These are phyloP conservation scores for Malus orientalis DNA, from an alignment of 306 rosid genomes.

Conservation along the genomic window DNA sequence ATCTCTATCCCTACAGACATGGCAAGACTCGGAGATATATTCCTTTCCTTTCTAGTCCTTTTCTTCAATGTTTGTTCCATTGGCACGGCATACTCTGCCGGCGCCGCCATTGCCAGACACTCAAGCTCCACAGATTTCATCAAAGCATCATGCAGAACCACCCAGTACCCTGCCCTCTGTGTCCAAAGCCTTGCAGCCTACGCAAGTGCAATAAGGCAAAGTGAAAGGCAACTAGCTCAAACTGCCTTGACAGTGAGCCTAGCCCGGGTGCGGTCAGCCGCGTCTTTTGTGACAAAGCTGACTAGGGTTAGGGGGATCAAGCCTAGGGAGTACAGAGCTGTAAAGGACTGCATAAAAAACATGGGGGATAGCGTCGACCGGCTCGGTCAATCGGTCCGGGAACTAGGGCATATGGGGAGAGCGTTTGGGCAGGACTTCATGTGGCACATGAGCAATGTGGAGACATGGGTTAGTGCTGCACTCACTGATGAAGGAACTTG, in stretches of 20 bases:
- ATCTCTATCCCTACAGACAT: conserved; percentile 9
- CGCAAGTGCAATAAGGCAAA: conserved; percentile 37
- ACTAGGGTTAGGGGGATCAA: conserved; percentile 32
- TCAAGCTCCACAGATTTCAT: conserved; percentile 40
- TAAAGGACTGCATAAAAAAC: conserved; percentile 73
- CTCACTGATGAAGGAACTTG: conserved; percentile 69
- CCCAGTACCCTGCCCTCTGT: conserved; percentile 54
- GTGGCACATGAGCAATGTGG: conserved; percentile 78
- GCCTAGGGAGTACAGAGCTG: conserved; percentile 41
- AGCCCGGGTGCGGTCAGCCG: conserved; percentile 32
- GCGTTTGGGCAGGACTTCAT: conserved; percentile 43
- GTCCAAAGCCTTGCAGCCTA: conserved; percentile 37
- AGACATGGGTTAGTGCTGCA: conserved; percentile 86
- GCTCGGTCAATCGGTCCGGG: conserved; percentile 46
- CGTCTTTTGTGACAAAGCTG: conserved; percentile 40
- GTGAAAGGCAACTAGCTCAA: conserved; percentile 48
- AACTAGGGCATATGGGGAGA: conserved; percentile 37
- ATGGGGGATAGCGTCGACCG: conserved; percentile 55
- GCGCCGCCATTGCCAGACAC: conserved; percentile 12
- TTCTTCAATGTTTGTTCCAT: conserved; percentile 23
- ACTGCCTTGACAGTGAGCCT: conserved; percentile 62
- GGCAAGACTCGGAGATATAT: conserved; percentile 23
- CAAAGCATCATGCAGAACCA: conserved; percentile 48
- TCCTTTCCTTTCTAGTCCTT: conserved; percentile 15
- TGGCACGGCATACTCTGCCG: conserved; percentile 9